Percentiles rank a stretch among this genome's conserved stretches.
Conservation (phyloP, 31 red algal species). For the Asparagopsis taxiformis region DNA sequence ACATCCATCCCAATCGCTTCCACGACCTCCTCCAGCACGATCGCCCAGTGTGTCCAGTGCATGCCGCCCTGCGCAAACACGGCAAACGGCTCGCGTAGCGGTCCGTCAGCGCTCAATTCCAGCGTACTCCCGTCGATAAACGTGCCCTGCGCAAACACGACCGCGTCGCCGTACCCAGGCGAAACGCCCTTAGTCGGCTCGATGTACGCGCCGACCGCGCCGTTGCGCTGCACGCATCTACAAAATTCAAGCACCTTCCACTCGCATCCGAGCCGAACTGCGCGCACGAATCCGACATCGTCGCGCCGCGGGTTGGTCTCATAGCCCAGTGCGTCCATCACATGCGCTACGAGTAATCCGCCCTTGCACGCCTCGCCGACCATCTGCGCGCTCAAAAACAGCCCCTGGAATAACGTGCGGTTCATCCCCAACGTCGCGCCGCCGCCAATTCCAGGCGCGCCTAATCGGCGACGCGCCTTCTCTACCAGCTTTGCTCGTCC, state of each 20-base stretch:
- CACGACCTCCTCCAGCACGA: conserved; percentile 68
- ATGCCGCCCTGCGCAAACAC: conserved; percentile 91
- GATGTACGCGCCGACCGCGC: conserved; percentile 73
- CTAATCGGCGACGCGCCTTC: conserved; percentile 42
- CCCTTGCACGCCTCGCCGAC: conserved; percentile 83
- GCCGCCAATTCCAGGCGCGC: conserved; percentile 76
- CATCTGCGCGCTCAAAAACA: conserved; percentile 78
- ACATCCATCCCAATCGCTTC: conserved; percentile 37
- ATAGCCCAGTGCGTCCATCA: conserved; percentile 70
- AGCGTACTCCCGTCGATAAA: conserved; percentile 94
- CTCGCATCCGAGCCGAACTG: conserved; percentile 50
- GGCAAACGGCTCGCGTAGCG: conserved; percentile 72
- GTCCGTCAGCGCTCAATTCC: conserved; percentile 88
- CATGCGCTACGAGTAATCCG: conserved; percentile 25
- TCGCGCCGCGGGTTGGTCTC: conserved; percentile 23
- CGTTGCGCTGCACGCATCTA: conserved; percentile 62
- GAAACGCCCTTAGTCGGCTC: conserved; percentile 61
- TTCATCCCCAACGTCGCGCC: conserved; percentile 78
- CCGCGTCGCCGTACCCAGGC: conserved; percentile 76
- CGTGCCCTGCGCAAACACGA: conserved; percentile 88
- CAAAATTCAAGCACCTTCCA: conserved; percentile 56
- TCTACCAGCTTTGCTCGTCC: conserved; percentile 57
- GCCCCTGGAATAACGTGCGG: conserved; percentile 65
- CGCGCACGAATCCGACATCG: conserved; percentile 58
- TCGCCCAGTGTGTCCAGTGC: conserved; percentile 89